phyloP scores from a whole-genome alignment of 768 basidiomycete species.

The Macrolepiota dolichaula region DNA sequence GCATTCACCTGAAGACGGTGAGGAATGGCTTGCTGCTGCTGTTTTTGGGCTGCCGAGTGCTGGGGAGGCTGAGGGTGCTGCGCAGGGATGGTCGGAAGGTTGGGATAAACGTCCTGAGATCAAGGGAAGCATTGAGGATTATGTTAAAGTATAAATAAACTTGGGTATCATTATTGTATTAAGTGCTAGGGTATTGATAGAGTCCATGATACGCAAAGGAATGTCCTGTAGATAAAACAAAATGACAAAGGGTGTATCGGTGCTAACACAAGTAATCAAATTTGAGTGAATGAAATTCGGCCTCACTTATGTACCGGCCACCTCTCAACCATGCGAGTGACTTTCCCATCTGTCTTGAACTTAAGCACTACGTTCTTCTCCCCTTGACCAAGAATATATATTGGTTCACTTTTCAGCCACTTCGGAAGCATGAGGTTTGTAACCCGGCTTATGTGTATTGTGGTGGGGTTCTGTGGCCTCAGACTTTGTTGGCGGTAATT shows the following conservation, averaged over 20 bases:
- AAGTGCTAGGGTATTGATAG: background rate
- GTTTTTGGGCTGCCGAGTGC: slow-evolving; percentile 59
- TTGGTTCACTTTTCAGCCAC: background rate
- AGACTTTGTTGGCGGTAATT: background rate
- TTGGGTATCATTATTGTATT: background rate
- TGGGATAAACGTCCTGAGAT: slow-evolving; percentile 42
- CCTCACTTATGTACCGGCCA: no score
- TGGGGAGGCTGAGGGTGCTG: slow-evolving; percentile 31
- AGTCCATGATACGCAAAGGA: no score
- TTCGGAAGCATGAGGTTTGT: background rate
- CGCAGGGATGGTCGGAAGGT: slow-evolving; percentile 42
- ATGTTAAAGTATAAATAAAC: background rate
- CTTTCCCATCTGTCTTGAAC: background rate
- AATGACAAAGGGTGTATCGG: no score
- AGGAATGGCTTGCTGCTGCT: slow-evolving; percentile 61
- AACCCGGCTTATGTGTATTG: background rate
- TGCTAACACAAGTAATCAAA: no score
- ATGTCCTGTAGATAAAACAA: no score
- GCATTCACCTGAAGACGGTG: slow-evolving; percentile 33
- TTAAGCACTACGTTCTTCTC: background rate
- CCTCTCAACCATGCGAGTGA: background rate
- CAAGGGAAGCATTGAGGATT: background rate
- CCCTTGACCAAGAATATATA: background rate
- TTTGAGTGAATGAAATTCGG: no score
- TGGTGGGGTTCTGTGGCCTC: background rate